Evolutionary conservation across 2,329 filamentous ascomycete species (phyloP).

Genomic region (Plenodomus tracheiphilus): DNA sequence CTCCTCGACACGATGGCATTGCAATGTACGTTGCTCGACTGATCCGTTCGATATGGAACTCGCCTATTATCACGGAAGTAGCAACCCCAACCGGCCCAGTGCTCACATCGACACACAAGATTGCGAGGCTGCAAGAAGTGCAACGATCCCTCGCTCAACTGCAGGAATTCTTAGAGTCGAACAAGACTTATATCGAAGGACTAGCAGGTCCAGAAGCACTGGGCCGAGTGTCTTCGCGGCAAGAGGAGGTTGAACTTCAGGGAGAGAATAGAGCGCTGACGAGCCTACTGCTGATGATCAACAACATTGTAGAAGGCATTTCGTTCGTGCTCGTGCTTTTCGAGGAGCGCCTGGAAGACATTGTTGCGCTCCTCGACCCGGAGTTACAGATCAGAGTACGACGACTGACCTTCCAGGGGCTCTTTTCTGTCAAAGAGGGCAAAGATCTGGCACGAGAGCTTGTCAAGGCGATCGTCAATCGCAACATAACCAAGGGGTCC

Average conservation of each 20-base stretch:
- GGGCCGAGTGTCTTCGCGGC: conserved; percentile 74
- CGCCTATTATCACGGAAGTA: conserved; percentile 66
- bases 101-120: conserved; percentile 68
- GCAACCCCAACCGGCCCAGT: conserved; percentile 61
- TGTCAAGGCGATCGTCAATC: conserved; percentile 96
- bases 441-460: conserved; percentile 90
- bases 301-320: conserved; percentile 92
- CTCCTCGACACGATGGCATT: conserved; percentile 85
- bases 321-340: conserved; percentile 95
- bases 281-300: conserved; percentile 81
- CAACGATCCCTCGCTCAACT: conserved; percentile 81
- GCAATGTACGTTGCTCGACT: conserved; percentile 85
- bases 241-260: conserved; percentile 90
- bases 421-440: conserved; percentile 79
- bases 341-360: conserved; percentile 89
- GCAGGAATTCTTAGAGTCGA: conserved; percentile 80
- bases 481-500: conserved; percentile 93
- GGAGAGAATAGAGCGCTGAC: conserved; percentile 93
- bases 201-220: conserved; percentile 87
- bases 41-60: conserved; percentile 87
- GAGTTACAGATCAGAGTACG: conserved; percentile 69
- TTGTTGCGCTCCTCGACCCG: conserved; percentile 71
- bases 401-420: conserved; percentile 80
- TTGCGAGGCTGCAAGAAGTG: conserved; percentile 71
- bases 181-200: conserved; percentile 89